Evolutionary conservation across 495 filamentous ascomycete species (phyloP), one percentile per base, ranked within the genome.

Genomic region (Tuber indicum): DNA sequence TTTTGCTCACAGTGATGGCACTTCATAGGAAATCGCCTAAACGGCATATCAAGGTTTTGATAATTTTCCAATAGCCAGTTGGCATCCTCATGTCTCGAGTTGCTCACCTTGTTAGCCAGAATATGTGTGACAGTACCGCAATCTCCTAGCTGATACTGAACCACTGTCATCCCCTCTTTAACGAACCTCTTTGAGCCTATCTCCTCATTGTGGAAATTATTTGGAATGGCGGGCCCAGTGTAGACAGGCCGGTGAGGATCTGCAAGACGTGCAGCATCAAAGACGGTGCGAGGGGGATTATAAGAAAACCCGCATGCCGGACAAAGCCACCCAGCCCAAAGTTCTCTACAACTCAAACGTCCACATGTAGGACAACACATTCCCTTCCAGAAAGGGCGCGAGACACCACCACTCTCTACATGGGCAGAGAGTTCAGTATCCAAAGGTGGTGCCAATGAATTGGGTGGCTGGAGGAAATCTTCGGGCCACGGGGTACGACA

Each of bases 351-450:
- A 49, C 87, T 89, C 81, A 92, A 93, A 46, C 89, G 87, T 0
- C 85, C 84, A 79, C 94, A 97, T n/a, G 83, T 75, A 0, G 89
- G 90, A 77, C 94, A 97, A 1, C 92, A 90, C 73, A 96, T 90
- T 0, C 93, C 94, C 75, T 86, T 87, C 87, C 87, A 89, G 21
- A 84, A 83, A 36, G 85, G 82, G 4, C 85, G 83, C 39, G 83
- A 83, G 5, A 82, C 81, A 70, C 79, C 76, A 4, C 78, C 78
- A 17, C 74, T 73, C 32, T 83, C 76, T 42, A 81, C 81, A 72
- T 81, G 81, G 46, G 84, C 72, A 19, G 85, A 84, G 4, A 77
- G 72, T 70, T 83, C 79, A 6, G 81, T 41, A n/a, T 83, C 81
- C 32, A 76, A 71, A n/a, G 82, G 49, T 0, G 89, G 86, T 2